phyloP scores from a whole-genome alignment of 345 rosid genomes.

The Eucalyptus shirleyi region DNA sequence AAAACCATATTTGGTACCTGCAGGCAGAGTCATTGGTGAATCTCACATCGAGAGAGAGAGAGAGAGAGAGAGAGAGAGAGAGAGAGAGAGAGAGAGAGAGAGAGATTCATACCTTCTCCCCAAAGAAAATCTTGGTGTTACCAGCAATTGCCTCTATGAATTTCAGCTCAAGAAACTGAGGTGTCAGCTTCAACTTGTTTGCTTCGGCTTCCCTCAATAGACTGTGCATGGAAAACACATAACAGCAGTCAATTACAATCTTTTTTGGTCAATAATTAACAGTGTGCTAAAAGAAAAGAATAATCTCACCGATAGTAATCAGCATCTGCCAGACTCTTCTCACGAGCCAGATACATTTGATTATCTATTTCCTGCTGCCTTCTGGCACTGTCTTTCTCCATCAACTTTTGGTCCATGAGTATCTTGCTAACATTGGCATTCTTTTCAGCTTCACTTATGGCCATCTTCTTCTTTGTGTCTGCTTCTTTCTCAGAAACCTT shows the following conservation, averaged over 20 bases:
- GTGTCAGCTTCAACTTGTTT: slow-evolving; percentile 81
- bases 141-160: slow-evolving; percentile 80
- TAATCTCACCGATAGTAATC: slow-evolving; percentile 58
- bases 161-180: slow-evolving; percentile 79
- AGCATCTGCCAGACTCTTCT: slow-evolving; percentile 80
- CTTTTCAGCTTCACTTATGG: slow-evolving; percentile 90
- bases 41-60: not conserved
- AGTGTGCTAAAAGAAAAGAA: not conserved
- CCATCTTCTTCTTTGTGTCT: slow-evolving; percentile 80
- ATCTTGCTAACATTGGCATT: slow-evolving; percentile 77
- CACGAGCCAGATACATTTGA: slow-evolving; percentile 64
- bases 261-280: not conserved
- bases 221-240: slow-evolving; percentile 11
- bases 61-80: not conserved
- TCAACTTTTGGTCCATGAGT: slow-evolving; percentile 73
- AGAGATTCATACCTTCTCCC: slow-evolving; percentile 48
- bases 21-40: not conserved
- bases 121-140: slow-evolving; percentile 86
- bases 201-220: slow-evolving; percentile 81
- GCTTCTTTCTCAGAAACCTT: slow-evolving; percentile 87
- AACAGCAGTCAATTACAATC: not conserved
- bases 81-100: not conserved
- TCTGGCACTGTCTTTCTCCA: slow-evolving; percentile 74
- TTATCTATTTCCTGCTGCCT: slow-evolving; percentile 80
- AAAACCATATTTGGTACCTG: slow-evolving; percentile 80